A percentile compares a stretch with the other conserved stretches of the same genome.
Conservation (phyloP, 345 rosid species). For the Pistacia integerrima region DNA sequence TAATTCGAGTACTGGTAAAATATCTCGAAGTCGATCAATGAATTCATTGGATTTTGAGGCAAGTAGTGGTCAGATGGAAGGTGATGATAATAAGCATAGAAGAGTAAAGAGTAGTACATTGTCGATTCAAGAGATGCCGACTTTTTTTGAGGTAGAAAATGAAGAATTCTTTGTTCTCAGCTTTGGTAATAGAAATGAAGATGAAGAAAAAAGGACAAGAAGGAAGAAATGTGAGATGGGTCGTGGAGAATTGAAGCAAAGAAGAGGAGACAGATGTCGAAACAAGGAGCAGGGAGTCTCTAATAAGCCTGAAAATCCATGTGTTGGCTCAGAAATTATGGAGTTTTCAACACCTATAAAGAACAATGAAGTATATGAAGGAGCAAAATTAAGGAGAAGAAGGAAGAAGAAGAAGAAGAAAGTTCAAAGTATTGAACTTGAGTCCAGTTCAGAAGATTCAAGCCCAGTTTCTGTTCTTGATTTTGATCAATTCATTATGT, state of each 20-base stretch:
- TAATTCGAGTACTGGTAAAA: constrained; percentile 6
- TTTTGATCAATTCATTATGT: constrained; percentile 44
- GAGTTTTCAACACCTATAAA: constrained; percentile 3
- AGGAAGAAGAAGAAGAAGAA: constrained; percentile 35
- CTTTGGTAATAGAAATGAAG: constrained; percentile 41
- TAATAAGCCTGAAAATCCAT: neutral
- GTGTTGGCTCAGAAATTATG: constrained; percentile 1
- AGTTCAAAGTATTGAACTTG: constrained; percentile 36
- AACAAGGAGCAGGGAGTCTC: constrained; percentile 13
- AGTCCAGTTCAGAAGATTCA: constrained; percentile 56
- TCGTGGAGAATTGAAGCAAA: constrained; percentile 35
- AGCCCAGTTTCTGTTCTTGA: constrained; percentile 96
- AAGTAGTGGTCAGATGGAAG: constrained; percentile 23
- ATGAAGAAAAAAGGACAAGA: constrained; percentile 16
- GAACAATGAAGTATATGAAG: constrained; percentile 12
- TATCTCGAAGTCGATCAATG: constrained; percentile 55
- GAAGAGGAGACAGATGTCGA: constrained; percentile 28
- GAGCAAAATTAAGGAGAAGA: constrained; percentile 29
- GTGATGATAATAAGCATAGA: constrained; percentile 22
- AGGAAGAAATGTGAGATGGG: constrained; percentile 24
- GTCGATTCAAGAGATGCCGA: constrained; percentile 40
- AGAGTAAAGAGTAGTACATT: constrained; percentile 42
- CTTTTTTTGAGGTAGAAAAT: constrained; percentile 62
- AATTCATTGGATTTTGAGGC: constrained; percentile 36
- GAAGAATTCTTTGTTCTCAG: constrained; percentile 66